Conservation (phyloP, 2,329 filamentous ascomycete species). For the Diaporthe longicolla region DNA sequence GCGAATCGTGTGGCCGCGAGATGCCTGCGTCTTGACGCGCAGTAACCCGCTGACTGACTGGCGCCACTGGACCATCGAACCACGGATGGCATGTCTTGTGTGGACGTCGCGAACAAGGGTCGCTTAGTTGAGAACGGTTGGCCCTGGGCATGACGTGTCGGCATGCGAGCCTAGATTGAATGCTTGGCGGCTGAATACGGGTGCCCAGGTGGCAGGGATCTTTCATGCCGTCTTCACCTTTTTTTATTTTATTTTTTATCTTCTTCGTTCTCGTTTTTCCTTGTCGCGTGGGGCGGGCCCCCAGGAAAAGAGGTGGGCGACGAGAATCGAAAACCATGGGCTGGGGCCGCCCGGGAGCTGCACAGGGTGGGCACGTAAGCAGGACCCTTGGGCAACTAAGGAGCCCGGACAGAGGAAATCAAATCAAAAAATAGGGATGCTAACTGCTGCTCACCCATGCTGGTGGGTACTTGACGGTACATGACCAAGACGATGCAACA, state of each 20-base stretch:
- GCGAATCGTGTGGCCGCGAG: slow-evolving; percentile 7
- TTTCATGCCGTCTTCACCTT: too few species aligned
- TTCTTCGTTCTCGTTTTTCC: too few species aligned
- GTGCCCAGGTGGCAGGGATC: slow-evolving; percentile 15
- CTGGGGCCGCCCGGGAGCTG: too few species aligned
- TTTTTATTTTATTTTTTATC: too few species aligned
- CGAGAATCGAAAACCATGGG: background rate
- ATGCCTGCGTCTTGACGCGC: slow-evolving; percentile 11
- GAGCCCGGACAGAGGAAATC: background rate
- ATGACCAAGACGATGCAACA: background rate
- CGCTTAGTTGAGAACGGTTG: background rate
- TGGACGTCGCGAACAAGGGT: background rate
- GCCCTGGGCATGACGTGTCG: slow-evolving; percentile 22
- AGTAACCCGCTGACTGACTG: slow-evolving; percentile 18
- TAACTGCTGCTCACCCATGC: background rate
- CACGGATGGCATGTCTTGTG: slow-evolving; percentile 21
- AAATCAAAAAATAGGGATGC: background rate
- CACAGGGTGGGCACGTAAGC: background rate
- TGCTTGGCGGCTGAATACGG: slow-evolving; percentile 30
- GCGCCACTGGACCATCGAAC: slow-evolving; percentile 11
- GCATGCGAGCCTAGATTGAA: slow-evolving; percentile 7
- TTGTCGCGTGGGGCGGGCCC: too few species aligned
- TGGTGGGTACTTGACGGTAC: background rate
- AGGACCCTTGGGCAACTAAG: slow-evolving; percentile 23
- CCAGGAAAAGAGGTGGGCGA: background rate